Base-by-base conservation (phyloP, 331 rosid genomes). In the Rosa hybrid region DNA sequence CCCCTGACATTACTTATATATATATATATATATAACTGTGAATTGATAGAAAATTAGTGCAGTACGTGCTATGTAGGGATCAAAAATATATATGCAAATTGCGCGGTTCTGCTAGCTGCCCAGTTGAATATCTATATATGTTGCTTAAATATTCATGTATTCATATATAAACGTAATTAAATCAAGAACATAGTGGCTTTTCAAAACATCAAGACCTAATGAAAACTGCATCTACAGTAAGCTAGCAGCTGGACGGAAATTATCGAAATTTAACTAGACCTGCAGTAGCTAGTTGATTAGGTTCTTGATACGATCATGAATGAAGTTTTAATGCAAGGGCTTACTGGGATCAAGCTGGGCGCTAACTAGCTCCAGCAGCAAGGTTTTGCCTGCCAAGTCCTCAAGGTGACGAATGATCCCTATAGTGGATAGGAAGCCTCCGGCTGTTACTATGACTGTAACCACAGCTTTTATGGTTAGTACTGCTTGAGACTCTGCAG, bases 331-430 rank as follows among this genome's bases (percentile, higher is more conserved):
- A 57, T n/a, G 30, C 6, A 21, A 60, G 17, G 8, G 41, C 78
- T 72, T 80, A 60, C 83, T n/a, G 59, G 50, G 63, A 51, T 80
- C 65, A 13, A 72, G 78, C 13, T 72, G 53, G 63, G 72, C 51
- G 67, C 78, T 46, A 72, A 80, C 41, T 16, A 72, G 54, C 83
- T 79, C 78, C 72, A 79, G 62, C 39, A 48, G 44, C n/a, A 62
- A 20, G 38, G 67, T 46, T 71, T 60, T 48, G 17, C 83, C 72
- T 7, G 12, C 8, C 42, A 80, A n/a, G 20, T 30, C 83, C 46
- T 72, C 83, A 3, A 79, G 23, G 38, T 70, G 64, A 8, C 63
- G 41, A 27, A 54, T 60, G 34, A 79, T 10, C 12, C 80, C 53
- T 10, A 79, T 1, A 71, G 44, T 13, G 18, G 83, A 79, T 18